Evolutionary conservation across 352 stramenopile species (phyloP).

Genomic region (Pythium monospermum): DNA sequence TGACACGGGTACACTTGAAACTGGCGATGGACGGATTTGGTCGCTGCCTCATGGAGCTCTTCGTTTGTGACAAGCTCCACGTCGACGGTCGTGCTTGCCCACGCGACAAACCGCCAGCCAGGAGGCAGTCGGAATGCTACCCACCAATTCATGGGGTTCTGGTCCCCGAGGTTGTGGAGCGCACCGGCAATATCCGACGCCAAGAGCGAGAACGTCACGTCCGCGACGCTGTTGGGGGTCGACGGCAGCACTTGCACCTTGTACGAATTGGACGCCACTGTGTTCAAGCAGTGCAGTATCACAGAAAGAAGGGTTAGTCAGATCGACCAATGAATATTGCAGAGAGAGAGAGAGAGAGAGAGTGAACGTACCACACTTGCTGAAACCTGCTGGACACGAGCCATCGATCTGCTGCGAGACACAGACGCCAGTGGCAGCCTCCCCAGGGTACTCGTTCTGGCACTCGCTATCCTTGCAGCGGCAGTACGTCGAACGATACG

Average conservation of each 20-base stretch:
- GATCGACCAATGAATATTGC: too few species aligned
- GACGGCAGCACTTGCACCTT: slow-evolving; percentile 52
- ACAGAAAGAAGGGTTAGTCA: too few species aligned
- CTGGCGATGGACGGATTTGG: not conserved
- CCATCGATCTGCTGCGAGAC: slow-evolving; percentile 38
- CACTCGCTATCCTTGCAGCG: slow-evolving; percentile 63
- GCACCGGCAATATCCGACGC: slow-evolving; percentile 63
- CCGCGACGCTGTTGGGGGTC: slow-evolving; percentile 56
- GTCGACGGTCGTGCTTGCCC: slow-evolving; percentile 46
- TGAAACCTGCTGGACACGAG: slow-evolving; percentile 53
- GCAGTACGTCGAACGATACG: slow-evolving; percentile 64
- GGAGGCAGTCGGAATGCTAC: slow-evolving; percentile 56
- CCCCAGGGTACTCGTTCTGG: slow-evolving; percentile 59
- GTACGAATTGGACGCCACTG: slow-evolving; percentile 53
- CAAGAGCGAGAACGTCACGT: slow-evolving; percentile 68
- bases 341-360: too few species aligned
- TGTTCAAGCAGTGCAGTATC: too few species aligned
- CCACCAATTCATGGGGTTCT: slow-evolving; percentile 72
- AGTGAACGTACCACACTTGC: too few species aligned
- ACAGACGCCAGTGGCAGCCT: slow-evolving; percentile 30
- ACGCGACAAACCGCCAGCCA: slow-evolving; percentile 67
- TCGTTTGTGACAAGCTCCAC: slow-evolving; percentile 34
- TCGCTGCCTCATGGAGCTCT: not conserved
- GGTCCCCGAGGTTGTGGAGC: slow-evolving; percentile 59
- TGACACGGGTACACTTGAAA: slow-evolving; percentile 42